Percentiles rank a stretch among this genome's conserved stretches.
phyloP scores from a whole-genome alignment of 2,329 filamentous ascomycete genomes.

The Aspergillus sp. region DNA sequence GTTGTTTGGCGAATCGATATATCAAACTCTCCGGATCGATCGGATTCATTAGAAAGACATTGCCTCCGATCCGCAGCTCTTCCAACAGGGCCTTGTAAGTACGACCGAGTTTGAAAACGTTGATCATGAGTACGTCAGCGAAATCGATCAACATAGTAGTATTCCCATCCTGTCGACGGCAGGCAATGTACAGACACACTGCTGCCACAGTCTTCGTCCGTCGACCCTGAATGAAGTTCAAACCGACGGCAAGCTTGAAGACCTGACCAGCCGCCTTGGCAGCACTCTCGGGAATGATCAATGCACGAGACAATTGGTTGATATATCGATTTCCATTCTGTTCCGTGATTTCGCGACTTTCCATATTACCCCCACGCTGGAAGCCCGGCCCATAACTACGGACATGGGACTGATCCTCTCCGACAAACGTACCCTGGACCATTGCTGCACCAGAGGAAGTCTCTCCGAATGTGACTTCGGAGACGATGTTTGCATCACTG shows the following conservation, averaged over 20 bases:
- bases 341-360: slow-evolving; percentile 44
- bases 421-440: slow-evolving; percentile 83
- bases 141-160: slow-evolving; percentile 93
- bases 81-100: slow-evolving; percentile 79
- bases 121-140: slow-evolving; percentile 74
- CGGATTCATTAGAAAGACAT: slow-evolving; percentile 64
- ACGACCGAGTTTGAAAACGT: slow-evolving; percentile 86
- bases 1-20: slow-evolving; percentile 79
- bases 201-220: slow-evolving; percentile 77
- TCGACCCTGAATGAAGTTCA: slow-evolving; percentile 80
- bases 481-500: slow-evolving; percentile 80
- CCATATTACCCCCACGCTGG: slow-evolving; percentile 42
- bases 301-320: slow-evolving; percentile 32
- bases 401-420: slow-evolving; percentile 75
- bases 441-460: slow-evolving; percentile 76
- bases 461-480: slow-evolving; percentile 88
- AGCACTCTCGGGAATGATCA: slow-evolving; percentile 51
- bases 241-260: slow-evolving; percentile 66
- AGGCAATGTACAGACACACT: slow-evolving; percentile 86
- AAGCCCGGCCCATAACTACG: slow-evolving; percentile 50
- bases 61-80: slow-evolving; percentile 43
- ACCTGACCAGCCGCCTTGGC: slow-evolving; percentile 62
- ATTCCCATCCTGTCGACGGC: slow-evolving; percentile 70
- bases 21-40: slow-evolving; percentile 87
- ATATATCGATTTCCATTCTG: slow-evolving; percentile 40